A percentile compares a stretch with the other conserved stretches of the same genome.
These are phyloP conservation scores for Cicer yamashitae DNA, from an alignment of 306 rosid species.

Conservation along the genomic window DNA sequence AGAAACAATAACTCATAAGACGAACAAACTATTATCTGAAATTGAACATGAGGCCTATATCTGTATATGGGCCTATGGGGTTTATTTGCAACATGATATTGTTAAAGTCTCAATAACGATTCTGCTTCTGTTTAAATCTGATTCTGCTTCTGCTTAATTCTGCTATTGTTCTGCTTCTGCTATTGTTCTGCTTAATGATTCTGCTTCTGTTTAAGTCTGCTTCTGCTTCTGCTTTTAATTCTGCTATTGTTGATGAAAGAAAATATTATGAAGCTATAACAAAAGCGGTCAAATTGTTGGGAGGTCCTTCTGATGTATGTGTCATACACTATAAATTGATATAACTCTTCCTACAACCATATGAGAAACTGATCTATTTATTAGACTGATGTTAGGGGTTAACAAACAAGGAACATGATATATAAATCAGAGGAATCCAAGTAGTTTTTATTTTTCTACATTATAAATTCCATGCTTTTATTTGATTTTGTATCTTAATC, in stretches of 20 bases:
- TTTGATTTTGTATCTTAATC: too few relatives aligned
- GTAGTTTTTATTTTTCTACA: background rate
- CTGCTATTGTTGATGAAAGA: constrained; percentile 60
- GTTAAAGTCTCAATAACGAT: background rate
- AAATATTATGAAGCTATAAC: constrained; percentile 74
- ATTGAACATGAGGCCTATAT: background rate
- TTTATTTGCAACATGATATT: constrained; percentile 25
- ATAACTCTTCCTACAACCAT: constrained; percentile 9
- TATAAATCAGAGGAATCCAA: constrained; percentile 17
- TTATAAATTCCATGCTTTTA: constrained; percentile 22
- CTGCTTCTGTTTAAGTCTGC: too few relatives aligned
- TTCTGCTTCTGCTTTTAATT: too few relatives aligned
- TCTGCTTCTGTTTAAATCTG: too few relatives aligned
- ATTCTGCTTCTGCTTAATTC: too few relatives aligned
- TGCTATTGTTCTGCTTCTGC: too few relatives aligned
- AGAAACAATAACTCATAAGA: background rate
- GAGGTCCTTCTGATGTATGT: constrained; percentile 71
- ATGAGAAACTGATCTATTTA: constrained; percentile 9
- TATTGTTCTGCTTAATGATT: too few relatives aligned
- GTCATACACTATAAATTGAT: constrained; percentile 29
- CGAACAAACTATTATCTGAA: constrained; percentile 25
- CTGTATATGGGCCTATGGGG: background rate
- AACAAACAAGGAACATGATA: constrained; percentile 8
- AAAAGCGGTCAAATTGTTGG: constrained; percentile 74
- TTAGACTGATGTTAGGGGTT: constrained; percentile 17